Evolutionary conservation across 768 basidiomycete species (phyloP), one percentile per base, ranked within the genome.

Genomic region (Lactarius quietus): DNA sequence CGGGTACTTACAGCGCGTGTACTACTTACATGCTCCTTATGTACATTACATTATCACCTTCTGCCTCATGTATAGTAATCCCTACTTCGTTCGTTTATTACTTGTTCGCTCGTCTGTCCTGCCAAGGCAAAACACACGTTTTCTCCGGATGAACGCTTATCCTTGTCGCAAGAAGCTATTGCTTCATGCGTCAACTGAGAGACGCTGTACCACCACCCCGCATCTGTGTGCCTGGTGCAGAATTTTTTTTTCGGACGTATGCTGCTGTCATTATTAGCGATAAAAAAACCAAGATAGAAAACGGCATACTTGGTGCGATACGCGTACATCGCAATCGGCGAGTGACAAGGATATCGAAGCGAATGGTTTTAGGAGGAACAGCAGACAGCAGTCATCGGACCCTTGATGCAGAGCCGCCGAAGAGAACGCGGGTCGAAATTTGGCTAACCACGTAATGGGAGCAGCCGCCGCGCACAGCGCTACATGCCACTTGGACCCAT

Each of bases 1-100:
- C 54, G 59, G 60, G 64, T 60, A 60, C 3, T 23, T 59, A 36
- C 43, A 48, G 59, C 35, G 64, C 54, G 59, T 65, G 64, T 60
- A 60, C 3, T 23, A 45, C 23, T 59, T 31, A 36, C 57, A 59
- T 56, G 20, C 31, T 48, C 29, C 33, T 15, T 56, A 26, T 48
- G 48, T 51, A 51, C 28, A 64, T 33, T 53, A 53, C 35, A 5
- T 18, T 38, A 9, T 38, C 23, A 26, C 48, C 23, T 45, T 54
- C 59, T 35, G 35, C 29, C 41, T 38, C 17, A n/a, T 55, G 43
- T 60, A 64, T 64, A 28, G 43, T 54, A 43, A 28, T 43, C 45
- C n/a, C 36, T 55, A 45, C 26, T 23, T 15, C 38, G 33, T 33
- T 33, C 33, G 33, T 33, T n/a, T n/a, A n/a, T n/a, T n/a, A n/a